phyloP scores from a whole-genome alignment of 331 rosid species.

The Phaseolus coccineus region DNA sequence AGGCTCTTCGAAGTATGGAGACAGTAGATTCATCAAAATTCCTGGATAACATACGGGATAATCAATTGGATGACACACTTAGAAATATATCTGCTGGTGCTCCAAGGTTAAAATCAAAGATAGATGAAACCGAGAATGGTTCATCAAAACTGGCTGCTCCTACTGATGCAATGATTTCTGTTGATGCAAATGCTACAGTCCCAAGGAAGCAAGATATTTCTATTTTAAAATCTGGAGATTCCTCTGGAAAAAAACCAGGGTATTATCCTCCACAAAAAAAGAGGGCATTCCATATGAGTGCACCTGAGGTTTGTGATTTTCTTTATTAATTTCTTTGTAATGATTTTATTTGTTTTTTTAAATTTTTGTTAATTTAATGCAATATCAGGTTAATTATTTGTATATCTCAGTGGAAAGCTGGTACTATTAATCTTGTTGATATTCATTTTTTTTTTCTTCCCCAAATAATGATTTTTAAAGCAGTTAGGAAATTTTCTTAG shows the following conservation, averaged over 20 bases:
- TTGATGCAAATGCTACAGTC: slow-evolving; percentile 46
- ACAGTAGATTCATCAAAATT: slow-evolving; percentile 68
- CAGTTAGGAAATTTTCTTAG: slow-evolving; percentile 4
- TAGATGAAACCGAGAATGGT: slow-evolving; percentile 59
- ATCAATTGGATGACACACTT: slow-evolving; percentile 34
- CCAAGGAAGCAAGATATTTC: slow-evolving; percentile 46
- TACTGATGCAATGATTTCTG: slow-evolving; percentile 40
- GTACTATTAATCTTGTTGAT: neutral
- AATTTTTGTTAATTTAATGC: neutral
- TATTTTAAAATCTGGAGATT: slow-evolving; percentile 45
- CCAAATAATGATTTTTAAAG: slow-evolving; percentile 28
- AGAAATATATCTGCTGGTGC: slow-evolving; percentile 45
- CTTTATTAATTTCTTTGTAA: neutral
- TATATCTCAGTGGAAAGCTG: slow-evolving; percentile 1
- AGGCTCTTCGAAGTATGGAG: slow-evolving; percentile 82
- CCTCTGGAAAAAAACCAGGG: slow-evolving; percentile 44
- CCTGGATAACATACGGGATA: slow-evolving; percentile 48
- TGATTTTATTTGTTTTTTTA: neutral
- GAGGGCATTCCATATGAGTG: slow-evolving; percentile 81
- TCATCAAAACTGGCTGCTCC: slow-evolving; percentile 46
- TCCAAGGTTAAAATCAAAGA: slow-evolving; percentile 49
- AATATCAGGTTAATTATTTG: neutral
- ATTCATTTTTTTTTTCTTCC: slow-evolving; percentile 6
- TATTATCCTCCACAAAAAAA: slow-evolving; percentile 55
- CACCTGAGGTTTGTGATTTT: slow-evolving; percentile 70